Conservation (phyloP, 2,329 filamentous ascomycete species). For the Pestalotiopsis sp. region DNA sequence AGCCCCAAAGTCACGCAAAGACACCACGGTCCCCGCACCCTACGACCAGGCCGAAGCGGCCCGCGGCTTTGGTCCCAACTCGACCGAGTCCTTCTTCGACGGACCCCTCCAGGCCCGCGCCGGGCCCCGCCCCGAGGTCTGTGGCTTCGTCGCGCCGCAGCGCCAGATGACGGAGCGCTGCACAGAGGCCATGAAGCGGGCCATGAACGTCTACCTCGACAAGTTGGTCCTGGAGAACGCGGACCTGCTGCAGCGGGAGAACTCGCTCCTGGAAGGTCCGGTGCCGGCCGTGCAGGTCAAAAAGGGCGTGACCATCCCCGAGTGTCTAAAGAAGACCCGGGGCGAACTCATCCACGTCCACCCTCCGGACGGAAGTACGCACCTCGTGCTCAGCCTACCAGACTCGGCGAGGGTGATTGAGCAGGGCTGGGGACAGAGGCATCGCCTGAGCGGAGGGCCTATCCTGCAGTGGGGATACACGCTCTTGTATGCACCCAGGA, state of each 20-base stretch:
- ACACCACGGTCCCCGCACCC: conserved; percentile 25
- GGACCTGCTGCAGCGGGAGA: conserved; percentile 15
- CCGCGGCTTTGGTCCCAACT: conserved; percentile 20
- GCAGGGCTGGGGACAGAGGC: conserved; percentile 16
- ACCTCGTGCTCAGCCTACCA: conserved; percentile 15
- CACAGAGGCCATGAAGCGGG: conserved; percentile 15
- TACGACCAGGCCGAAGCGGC: conserved; percentile 21
- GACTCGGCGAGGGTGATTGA: conserved; percentile 15
- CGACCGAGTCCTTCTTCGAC: neutral
- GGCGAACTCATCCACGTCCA: conserved; percentile 16
- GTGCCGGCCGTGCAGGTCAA: conserved; percentile 22
- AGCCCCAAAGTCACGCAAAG: conserved; percentile 22
- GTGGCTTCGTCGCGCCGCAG: conserved; percentile 22
- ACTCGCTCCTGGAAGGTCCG: conserved; percentile 21
- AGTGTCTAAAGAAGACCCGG: conserved; percentile 15
- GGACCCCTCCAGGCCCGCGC: neutral
- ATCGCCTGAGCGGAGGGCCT: conserved; percentile 13
- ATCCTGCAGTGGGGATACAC: conserved; percentile 23
- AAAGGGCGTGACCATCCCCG: neutral
- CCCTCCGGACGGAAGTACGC: conserved; percentile 17
- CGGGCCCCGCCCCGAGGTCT: conserved; percentile 18
- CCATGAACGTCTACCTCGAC: conserved; percentile 19
- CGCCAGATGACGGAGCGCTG: conserved; percentile 19
- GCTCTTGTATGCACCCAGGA: conserved; percentile 21
- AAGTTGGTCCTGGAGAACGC: conserved; percentile 15